Evolutionary conservation across 2,329 filamentous ascomycete species (phyloP).

Genomic region (Clarireedia paspali): DNA sequence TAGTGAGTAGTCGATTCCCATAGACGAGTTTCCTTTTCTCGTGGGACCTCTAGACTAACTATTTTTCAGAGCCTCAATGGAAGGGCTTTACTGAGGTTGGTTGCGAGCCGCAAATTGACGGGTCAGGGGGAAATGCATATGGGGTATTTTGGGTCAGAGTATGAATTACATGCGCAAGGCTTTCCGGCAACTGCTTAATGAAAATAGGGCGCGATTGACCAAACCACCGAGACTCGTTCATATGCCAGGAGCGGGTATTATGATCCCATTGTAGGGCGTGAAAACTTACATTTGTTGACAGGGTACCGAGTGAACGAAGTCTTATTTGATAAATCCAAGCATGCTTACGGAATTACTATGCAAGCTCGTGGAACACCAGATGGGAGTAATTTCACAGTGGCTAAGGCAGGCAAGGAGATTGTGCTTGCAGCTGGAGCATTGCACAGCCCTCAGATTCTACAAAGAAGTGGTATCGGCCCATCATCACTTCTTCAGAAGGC

Average conservation of each 20-base stretch:
- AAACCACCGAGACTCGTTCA: conserved; percentile 24
- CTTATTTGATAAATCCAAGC: conserved; percentile 22
- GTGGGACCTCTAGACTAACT: not conserved
- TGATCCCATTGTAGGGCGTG: not conserved
- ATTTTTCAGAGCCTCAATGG: not conserved
- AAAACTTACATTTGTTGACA: conserved; percentile 48
- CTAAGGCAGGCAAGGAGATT: conserved; percentile 27
- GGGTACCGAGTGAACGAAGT: conserved; percentile 46
- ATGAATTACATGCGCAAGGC: not conserved
- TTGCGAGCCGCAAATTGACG: not conserved
- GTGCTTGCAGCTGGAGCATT: conserved; percentile 31
- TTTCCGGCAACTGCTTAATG: not conserved
- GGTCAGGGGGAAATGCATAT: conserved; percentile 1
- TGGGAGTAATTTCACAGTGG: conserved; percentile 16
- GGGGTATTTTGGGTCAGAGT: conserved; percentile 12
- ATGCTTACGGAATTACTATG: conserved; percentile 5
- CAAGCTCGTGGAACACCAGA: not conserved
- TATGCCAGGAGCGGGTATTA: conserved; percentile 35
- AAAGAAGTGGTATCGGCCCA: conserved; percentile 24
- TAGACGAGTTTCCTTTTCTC: not conserved
- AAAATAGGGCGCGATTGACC: conserved; percentile 8
- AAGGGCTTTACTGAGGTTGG: not conserved
- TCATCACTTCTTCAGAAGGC: conserved; percentile 25
- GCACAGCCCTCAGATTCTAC: conserved; percentile 17
- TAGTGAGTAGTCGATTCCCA: not conserved